Conservation (phyloP, 2,329 filamentous ascomycete species). For the Lecanicillium sp. region DNA sequence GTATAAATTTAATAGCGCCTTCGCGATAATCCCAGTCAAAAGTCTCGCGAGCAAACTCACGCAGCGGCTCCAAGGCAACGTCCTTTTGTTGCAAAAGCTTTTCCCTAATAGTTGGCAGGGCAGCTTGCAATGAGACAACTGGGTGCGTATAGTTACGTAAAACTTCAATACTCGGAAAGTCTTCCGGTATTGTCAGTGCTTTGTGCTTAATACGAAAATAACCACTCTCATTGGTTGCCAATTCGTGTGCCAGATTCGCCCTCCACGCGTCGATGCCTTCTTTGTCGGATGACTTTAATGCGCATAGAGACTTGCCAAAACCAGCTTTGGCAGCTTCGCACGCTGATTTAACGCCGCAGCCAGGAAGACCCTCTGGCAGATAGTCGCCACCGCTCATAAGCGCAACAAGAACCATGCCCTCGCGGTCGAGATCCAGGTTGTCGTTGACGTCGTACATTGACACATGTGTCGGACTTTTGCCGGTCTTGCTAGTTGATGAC, state of each 20-base stretch:
- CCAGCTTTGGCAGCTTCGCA: conserved; percentile 85
- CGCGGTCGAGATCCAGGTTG: conserved; percentile 57
- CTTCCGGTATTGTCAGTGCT: conserved; percentile 64
- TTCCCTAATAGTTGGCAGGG: conserved; percentile 16
- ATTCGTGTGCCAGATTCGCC: conserved; percentile 61
- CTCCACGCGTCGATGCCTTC: conserved; percentile 61
- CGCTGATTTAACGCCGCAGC: conserved; percentile 80
- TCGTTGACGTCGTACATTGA: conserved; percentile 64
- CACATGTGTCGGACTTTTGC: conserved; percentile 73
- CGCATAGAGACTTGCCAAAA: conserved; percentile 70
- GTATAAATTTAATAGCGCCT: conserved; percentile 78
- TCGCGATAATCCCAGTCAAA: conserved; percentile 78
- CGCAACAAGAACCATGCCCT: conserved; percentile 90
- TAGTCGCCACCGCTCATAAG: conserved; percentile 96
- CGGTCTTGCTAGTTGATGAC: conserved; percentile 61
- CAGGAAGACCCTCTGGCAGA: conserved; percentile 75
- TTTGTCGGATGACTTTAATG: conserved; percentile 50
- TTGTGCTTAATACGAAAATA: conserved; percentile 72
- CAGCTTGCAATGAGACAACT: conserved; percentile 61
- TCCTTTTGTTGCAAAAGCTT: conserved; percentile 12
- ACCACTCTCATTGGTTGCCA: conserved; percentile 75
- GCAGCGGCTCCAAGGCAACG: conserved; percentile 41
- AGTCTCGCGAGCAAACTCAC: conserved; percentile 66
- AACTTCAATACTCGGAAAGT: conserved; percentile 73
- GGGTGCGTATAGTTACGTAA: conserved; percentile 84